Base-by-base conservation (phyloP, 2,329 filamentous ascomycete species). In the Fusarium abutilonis region DNA sequence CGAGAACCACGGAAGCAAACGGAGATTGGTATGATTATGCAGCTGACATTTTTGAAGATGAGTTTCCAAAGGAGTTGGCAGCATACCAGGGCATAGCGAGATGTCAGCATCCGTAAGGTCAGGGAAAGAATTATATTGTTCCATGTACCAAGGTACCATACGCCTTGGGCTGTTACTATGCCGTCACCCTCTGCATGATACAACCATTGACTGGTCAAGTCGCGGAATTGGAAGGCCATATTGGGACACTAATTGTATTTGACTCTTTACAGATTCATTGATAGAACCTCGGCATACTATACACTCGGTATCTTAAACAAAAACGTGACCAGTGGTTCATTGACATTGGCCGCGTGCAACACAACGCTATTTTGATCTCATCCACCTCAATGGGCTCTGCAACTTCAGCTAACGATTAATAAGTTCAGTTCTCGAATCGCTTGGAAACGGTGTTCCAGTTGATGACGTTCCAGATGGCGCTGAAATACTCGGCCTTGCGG, bases 401-500 rank as follows among this genome's bases (percentile, higher is more conserved):
- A 40, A 10, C 15, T 44, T 15, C 14, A 26, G 44, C 9, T 55
- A 29, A 28, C 21, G 28, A 19, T 13, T 15, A 48, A 40, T 21
- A 43, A 23, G 26, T 60, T 63, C 47, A 60, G n/a, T 82, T 80
- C 68, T 80, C 79, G 73, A 92, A 92, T 66, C 92, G 86, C 83
- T 89, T 87, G 76, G 91, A 88, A 40, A 92, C 93, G 29, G 90
- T 86, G 86, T 93, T 92, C 93, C 93, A 97, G 87, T 97, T 97
- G 77, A 97, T 82, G 45, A 97, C 93, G 69, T 96, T 91, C 93
- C 93, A 97, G 76, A 97, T 90, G 56, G 92, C 92, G 72, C 86
- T 86, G 79, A 97, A 97, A 84, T 97, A 97, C 82, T 97, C 93
- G 55, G 90, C 93, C 87, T 97, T 97, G 78, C 92, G 89, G 84